These are phyloP conservation scores for Cylindrotheca fusiformis DNA, from an alignment of 108 stramenopile species.

Conservation along the genomic window DNA sequence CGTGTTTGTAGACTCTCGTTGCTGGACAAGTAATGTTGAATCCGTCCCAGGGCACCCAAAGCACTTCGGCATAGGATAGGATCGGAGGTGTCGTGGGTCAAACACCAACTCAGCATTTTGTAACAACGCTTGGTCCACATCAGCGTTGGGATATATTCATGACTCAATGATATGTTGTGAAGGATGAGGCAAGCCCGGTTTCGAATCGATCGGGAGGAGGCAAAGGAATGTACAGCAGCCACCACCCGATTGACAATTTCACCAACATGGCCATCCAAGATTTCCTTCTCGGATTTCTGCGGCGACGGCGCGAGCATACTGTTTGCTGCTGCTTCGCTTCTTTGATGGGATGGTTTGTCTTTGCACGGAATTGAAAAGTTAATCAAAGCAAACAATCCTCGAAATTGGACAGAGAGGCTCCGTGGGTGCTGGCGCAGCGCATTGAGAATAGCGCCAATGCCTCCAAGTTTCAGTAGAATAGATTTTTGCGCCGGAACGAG, in stretches of 20 bases:
- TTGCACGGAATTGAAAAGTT: slow-evolving; percentile 84
- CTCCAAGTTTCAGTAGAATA: slow-evolving; percentile 67
- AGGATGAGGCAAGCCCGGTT: slow-evolving; percentile 89
- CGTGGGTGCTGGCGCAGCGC: slow-evolving; percentile 82
- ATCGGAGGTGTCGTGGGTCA: slow-evolving; percentile 67
- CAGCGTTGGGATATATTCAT: slow-evolving; percentile 62
- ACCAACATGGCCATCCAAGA: slow-evolving; percentile 60
- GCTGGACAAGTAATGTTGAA: slow-evolving; percentile 40
- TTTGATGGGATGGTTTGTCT: slow-evolving; percentile 35
- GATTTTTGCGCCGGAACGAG: slow-evolving; percentile 79
- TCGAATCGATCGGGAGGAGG: slow-evolving; percentile 76
- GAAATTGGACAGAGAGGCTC: slow-evolving; percentile 82
- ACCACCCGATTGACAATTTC: slow-evolving; percentile 72
- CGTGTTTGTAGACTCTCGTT: not conserved
- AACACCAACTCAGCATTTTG: slow-evolving; percentile 77
- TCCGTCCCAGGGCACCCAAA: slow-evolving; percentile 63
- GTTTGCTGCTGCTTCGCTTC: too few species aligned
- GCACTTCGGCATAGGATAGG: slow-evolving; percentile 71
- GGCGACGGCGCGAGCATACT: slow-evolving; percentile 29
- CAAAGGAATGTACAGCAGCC: slow-evolving; percentile 82
- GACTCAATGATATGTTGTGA: slow-evolving; percentile 83
- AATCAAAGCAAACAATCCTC: slow-evolving; percentile 88
- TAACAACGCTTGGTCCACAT: slow-evolving; percentile 78
- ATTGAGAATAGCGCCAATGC: slow-evolving; percentile 62
- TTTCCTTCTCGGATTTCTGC: slow-evolving; percentile 51